Conservation (phyloP, 306 rosid genomes). For the Prunus mira region DNA sequence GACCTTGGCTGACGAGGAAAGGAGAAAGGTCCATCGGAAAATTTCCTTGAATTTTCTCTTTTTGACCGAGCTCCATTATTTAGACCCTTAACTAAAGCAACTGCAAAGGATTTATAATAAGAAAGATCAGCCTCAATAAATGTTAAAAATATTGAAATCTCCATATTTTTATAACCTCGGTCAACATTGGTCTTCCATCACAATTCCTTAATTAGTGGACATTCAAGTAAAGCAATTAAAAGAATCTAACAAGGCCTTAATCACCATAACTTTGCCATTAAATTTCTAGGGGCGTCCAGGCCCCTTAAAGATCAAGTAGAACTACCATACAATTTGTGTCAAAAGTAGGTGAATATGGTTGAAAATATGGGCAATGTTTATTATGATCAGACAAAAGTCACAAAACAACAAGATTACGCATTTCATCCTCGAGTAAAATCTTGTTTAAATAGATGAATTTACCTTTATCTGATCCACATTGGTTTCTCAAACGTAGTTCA, state of each 20-base stretch:
- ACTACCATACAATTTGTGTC: too few species aligned
- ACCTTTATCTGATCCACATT: slow-evolving; percentile 15
- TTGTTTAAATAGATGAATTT: background rate
- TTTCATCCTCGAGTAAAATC: background rate
- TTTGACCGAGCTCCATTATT: slow-evolving; percentile 3
- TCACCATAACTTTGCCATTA: too few species aligned
- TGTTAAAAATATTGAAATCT: background rate
- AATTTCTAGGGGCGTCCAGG: too few species aligned
- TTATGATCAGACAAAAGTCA: background rate
- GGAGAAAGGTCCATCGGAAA: slow-evolving; percentile 23
- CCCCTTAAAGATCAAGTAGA: too few species aligned
- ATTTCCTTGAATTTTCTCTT: background rate
- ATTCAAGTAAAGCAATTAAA: too few species aligned
- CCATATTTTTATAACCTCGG: too few species aligned
- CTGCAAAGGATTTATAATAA: slow-evolving; percentile 1
- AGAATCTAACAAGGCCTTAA: too few species aligned
- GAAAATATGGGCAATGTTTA: background rate
- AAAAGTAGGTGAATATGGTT: too few species aligned
- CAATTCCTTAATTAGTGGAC: too few species aligned
- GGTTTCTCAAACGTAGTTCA: background rate
- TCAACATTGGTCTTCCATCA: too few species aligned
- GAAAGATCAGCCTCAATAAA: background rate
- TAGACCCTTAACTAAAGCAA: background rate
- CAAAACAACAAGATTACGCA: background rate
- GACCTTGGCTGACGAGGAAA: slow-evolving; percentile 26